Evolutionary conservation across 306 rosid genomes (phyloP), one percentile per base, ranked within the genome.

Genomic region (Vigna unguiculata): DNA sequence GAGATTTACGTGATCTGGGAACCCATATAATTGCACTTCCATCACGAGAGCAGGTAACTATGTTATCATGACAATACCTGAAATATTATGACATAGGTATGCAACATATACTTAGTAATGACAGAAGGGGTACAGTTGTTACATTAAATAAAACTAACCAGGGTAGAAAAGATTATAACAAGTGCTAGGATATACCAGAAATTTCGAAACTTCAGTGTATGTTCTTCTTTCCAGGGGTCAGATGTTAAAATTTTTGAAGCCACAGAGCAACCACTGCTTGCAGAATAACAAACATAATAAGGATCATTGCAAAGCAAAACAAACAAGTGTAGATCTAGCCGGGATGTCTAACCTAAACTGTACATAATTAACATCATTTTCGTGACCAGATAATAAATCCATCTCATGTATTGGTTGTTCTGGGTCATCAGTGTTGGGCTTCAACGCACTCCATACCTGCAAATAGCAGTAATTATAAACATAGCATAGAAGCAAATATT

Each of bases 21-120:
- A 90, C 86, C 98, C 98, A 93, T 81, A 93, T 93, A 85, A 93
- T 93, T 74, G 98, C 98, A 81, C 98, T 93, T 80, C 98, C 98
- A 74, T 93, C 98, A 47, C 98, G 98, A 77, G 98, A 93, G 84
- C 98, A 93, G 24, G 98, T 93, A 57, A 93, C 98, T 74, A 93
- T 93, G 84, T 93, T 93, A 87, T 93, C 96, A 69, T 87, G 96
- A 79, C 90, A 85, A 81, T 86, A 93, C 98, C 96, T 93, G 85
- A 79, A 52, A 71, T 83, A 80, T 25, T 30, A 78, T 77, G 77
- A 61, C 48, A 88, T 21, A 20, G 40, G 52, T 16, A 67, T 47
- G 72, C 73, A 72, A 71, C 45, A 40, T 19, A 78, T 43, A 76
- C 43, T 82, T 49, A 80, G 78, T 45, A 78, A 49, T 40, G 53